Evolutionary conservation across 1,139 yeast genomes (phyloP).

Genomic region (Yamadazyma siamensis): DNA sequence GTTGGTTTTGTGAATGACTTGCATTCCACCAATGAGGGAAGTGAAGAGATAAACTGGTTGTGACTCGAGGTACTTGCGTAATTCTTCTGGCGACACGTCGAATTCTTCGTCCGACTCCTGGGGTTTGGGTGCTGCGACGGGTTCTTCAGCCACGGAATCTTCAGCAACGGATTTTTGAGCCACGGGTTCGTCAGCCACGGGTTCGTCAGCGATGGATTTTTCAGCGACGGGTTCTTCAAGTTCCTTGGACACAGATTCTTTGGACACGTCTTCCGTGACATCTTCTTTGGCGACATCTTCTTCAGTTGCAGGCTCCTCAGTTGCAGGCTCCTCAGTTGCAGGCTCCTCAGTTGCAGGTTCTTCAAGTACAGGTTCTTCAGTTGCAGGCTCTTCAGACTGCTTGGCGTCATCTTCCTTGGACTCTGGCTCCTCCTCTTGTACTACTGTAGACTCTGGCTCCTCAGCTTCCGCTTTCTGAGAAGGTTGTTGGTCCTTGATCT

Average conservation of each 20-base stretch:
- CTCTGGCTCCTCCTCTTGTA: no score
- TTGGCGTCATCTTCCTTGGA: conserved; percentile 1
- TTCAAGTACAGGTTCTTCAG: conserved; percentile 2
- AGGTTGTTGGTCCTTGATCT: conserved; percentile 1
- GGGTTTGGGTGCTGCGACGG: conserved; percentile 1
- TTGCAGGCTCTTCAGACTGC: conserved; percentile 4
- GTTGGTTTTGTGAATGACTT: conserved; percentile 77
- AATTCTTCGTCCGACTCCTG: conserved; percentile 27
- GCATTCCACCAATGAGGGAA: conserved; percentile 88
- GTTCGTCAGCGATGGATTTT: conserved; percentile 4
- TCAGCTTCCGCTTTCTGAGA: conserved; percentile 2
- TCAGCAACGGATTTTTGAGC: conserved; percentile 4
- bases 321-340: neutral
- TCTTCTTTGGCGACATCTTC: conserved; percentile 1
- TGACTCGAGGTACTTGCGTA: conserved; percentile 42
- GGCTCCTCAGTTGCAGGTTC: neutral
- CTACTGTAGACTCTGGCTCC: neutral
- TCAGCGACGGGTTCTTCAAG: conserved; percentile 1
- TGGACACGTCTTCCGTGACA: neutral
- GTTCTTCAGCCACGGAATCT: conserved; percentile 7
- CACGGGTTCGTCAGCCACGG: conserved; percentile 2
- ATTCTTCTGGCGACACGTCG: conserved; percentile 43
- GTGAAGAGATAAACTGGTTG: conserved; percentile 76
- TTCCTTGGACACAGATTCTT: conserved; percentile 1
- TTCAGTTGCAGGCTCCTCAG: neutral